Evolutionary conservation across 169 alveolate species (phyloP).

Genomic region (Cystoisospora suis): DNA sequence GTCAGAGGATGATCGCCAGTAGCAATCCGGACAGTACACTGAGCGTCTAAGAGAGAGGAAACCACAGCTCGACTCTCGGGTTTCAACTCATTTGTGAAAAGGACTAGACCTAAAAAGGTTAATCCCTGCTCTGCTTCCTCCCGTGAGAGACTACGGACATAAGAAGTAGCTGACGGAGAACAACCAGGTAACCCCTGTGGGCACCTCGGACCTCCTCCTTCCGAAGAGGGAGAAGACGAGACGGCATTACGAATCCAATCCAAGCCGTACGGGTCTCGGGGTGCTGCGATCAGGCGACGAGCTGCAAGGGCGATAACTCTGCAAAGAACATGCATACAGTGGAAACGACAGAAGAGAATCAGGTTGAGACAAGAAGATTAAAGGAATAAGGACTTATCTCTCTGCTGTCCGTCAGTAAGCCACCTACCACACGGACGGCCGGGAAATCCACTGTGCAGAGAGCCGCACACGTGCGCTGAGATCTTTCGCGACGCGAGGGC

Average conservation of each 20-base stretch:
- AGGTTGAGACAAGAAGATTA: too few relatives aligned
- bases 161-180: neutral
- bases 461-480: too few relatives aligned
- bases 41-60: neutral
- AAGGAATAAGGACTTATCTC: too few relatives aligned
- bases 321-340: too few relatives aligned
- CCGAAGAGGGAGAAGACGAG: neutral
- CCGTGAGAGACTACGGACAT: neutral
- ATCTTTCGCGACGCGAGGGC: too few relatives aligned
- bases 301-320: neutral
- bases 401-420: too few relatives aligned
- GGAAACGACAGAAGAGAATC: too few relatives aligned
- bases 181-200: too few relatives aligned
- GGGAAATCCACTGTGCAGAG: too few relatives aligned
- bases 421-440: too few relatives aligned
- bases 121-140: slow-evolving; percentile 14
- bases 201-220: too few relatives aligned
- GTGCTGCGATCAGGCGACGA: neutral
- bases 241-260: neutral
- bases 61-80: neutral
- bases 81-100: slow-evolving; percentile 23
- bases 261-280: neutral
- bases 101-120: neutral
- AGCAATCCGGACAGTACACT: neutral
- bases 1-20: slow-evolving; percentile 30